Evolutionary conservation across 352 stramenopile species (phyloP), one percentile per base, ranked within the genome.

Genomic region (Pythium dissotocum): DNA sequence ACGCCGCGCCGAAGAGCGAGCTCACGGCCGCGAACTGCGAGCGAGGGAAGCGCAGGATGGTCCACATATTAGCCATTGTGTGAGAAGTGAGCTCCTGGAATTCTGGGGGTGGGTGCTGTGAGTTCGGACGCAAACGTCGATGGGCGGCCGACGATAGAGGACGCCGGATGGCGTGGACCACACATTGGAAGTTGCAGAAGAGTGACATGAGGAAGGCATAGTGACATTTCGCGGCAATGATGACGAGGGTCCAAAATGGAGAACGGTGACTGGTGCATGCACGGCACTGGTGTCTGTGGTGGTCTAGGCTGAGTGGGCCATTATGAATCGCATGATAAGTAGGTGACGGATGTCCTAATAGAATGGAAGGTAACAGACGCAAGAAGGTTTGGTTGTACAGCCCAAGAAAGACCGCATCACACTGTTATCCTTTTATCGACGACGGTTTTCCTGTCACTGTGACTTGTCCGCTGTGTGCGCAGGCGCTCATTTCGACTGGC

Each of bases 11-110:
- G 1, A 70, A 44, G 13, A 65, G 33, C 24, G 57, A 52, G 13
- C 28, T 28, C 0, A 63, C 33, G 28, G 61, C 57, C 0, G 56
- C 38, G 30, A 52, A 18, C 21, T 62, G 61, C 44, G 61, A 21
- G 61, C 67, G 67, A 16, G 67, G 61, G 55, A 69, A 65, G 57
- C 67, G 67, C 32, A 73, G 67, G 57, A 73, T 66, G 26, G 61
- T 73, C 48, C 61, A 69, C 67, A 73, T 73, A 46, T 3, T 63
- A 24, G 21, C 21, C 3, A 24, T 33, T 1, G 5, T 63, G 64
- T 63, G 21, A 51, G 51, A 52, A 42, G 64, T 57, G 32, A 57
- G 30, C 21, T 24, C 1, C 2, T 6, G 28, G 49, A 24, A 55
- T 35, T 42, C 60, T 53, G 12, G 24, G 21, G 56, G 21, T 24